Base-by-base conservation (phyloP, 2,329 filamentous ascomycete genomes). In the Botrytis tulipae region DNA sequence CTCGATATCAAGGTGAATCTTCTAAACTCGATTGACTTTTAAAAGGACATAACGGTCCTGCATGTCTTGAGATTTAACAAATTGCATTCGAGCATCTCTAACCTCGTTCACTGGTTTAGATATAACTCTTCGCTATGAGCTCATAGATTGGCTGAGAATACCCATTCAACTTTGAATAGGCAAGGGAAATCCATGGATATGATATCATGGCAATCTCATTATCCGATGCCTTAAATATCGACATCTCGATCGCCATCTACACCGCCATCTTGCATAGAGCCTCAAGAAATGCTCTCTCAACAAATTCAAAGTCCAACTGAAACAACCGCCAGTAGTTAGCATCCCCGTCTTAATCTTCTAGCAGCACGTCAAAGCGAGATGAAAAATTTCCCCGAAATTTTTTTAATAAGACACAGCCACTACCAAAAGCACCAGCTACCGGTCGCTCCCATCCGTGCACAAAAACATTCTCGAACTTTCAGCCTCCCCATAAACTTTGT, bases 231-330 rank as follows among this genome's bases (percentile, higher is more conserved):
- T 57, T 42, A n/a, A n/a, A 42, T 3, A 68, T 57, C 35, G 48
- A 68, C 35, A 57, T 68, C 66, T 22, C 66, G 37, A 68, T 68
- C 48, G 29, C 18, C 25, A 57, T 57, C 48, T 42, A 57, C 66
- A 68, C 66, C 66, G 48, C 48, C 66, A 68, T 68, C 48, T 57
- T 68, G 66, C 66, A 68, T 35, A 40, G 66, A 57, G 29, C 25
- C 46, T 68, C 22, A n/a, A 67, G 29, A 40, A 68, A 29, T 22
- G 4, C 25, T 54, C 46, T 20, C 35, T 22, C 32, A 29, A 68
- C 46, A 29, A 40, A 68, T 29, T 7, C 32, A 51, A 54, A 40
- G 35, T 54, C 46, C 16, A 68, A 25, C 22, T 54, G 65, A 54
- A 68, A 54, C 65, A 40, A 29, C 20, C 32, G 46, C 46, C 32